Evolutionary conservation across 495 filamentous ascomycete genomes (phyloP).

Genomic region (Chaetomium tenue): DNA sequence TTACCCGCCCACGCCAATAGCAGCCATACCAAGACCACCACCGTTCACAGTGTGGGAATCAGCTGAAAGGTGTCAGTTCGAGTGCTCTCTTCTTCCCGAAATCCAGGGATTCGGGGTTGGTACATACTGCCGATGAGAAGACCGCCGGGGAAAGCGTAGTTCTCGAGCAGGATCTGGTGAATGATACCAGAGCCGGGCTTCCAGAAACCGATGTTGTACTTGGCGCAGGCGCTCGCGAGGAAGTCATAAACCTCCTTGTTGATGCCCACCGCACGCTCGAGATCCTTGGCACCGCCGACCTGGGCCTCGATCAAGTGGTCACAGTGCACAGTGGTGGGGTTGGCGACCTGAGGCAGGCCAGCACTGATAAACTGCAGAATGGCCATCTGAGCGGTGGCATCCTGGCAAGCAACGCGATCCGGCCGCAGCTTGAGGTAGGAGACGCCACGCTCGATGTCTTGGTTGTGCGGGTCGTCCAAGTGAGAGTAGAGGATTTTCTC

Average conservation of each 20-base stretch:
- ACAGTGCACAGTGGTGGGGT: conserved; percentile 96
- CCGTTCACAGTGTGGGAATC: conserved; percentile 99
- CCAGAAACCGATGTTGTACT: conserved; percentile 99
- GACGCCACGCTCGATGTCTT: conserved; percentile 91
- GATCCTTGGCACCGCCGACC: conserved; percentile 89
- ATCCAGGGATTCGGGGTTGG: too few relatives aligned
- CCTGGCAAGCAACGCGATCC: conserved; percentile 98
- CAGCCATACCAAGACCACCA: conserved; percentile 92
- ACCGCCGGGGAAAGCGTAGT: conserved; percentile 97
- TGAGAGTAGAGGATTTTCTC: conserved; percentile 99
- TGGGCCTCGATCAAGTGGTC: conserved; percentile 99
- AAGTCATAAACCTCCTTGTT: conserved; percentile 99
- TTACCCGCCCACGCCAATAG: conserved; percentile 90
- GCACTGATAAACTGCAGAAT: conserved; percentile 99
- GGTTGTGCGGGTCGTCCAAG: conserved; percentile 92
- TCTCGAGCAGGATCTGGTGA: conserved; percentile 97
- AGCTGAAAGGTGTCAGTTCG: not conserved
- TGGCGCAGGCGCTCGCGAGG: conserved; percentile 88
- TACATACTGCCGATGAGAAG: conserved; percentile 78
- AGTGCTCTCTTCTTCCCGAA: too few relatives aligned
- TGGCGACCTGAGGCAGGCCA: conserved; percentile 90
- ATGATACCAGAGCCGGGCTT: conserved; percentile 98
- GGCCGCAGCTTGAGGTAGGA: conserved; percentile 96
- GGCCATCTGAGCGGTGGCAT: conserved; percentile 99
- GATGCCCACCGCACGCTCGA: conserved; percentile 83